These are phyloP conservation scores for Cadophora gregata DNA, from an alignment of 2,329 filamentous ascomycete genomes.

Conservation along the genomic window DNA sequence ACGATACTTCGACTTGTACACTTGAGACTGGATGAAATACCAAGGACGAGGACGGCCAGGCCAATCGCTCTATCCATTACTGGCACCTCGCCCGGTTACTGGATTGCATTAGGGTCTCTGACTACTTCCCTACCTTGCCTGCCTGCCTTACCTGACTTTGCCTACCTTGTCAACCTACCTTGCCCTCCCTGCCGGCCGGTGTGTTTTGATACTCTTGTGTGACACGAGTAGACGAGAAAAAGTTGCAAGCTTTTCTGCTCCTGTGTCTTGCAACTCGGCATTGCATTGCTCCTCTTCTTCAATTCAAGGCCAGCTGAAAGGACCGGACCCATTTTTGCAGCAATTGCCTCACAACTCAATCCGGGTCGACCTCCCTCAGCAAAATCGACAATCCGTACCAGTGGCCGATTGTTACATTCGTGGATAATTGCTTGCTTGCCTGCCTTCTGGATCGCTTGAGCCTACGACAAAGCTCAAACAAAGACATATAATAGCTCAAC, in stretches of 20 bases:
- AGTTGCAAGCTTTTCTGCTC: background rate
- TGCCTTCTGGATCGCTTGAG: background rate
- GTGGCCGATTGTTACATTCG: background rate
- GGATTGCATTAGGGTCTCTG: background rate
- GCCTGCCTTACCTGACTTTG: background rate
- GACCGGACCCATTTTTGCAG: background rate
- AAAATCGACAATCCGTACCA: background rate
- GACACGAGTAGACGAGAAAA: slow-evolving; percentile 4
- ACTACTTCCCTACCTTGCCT: background rate
- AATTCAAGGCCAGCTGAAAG: too few species aligned
- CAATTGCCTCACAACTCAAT: background rate
- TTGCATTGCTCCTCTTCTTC: background rate
- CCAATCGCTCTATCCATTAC: background rate
- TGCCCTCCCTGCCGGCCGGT: background rate
- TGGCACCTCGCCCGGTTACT: background rate
- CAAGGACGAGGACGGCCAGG: background rate
- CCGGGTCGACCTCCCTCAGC: background rate
- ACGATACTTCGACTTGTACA: background rate
- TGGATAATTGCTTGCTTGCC: background rate
- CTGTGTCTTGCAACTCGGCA: too few species aligned
- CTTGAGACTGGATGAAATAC: background rate
- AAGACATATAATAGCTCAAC: too few species aligned
- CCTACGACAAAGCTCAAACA: background rate
- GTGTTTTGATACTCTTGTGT: slow-evolving; percentile 5
- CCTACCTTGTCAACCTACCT: background rate